phyloP scores from a whole-genome alignment of 441 rosid species.

The Aquilaria agallochum region DNA sequence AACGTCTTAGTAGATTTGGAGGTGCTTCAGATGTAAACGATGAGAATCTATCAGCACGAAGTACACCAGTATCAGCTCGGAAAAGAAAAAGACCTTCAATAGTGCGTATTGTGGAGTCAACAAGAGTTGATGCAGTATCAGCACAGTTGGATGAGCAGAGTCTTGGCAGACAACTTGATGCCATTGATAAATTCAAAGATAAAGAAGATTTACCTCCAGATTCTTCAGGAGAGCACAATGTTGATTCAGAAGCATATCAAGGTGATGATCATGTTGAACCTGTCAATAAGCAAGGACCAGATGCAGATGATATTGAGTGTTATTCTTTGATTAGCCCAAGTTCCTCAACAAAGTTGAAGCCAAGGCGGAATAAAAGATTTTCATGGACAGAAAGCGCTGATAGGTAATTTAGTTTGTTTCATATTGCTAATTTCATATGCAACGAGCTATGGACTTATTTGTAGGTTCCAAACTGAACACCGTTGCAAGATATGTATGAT shows the following conservation, averaged over 20 bases:
- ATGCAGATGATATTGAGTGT: conserved; percentile 43
- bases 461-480: no score
- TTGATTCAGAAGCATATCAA: conserved; percentile 23
- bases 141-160: conserved; percentile 21
- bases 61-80: conserved; percentile 31
- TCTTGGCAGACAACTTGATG: conserved; percentile 19
- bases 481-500: no score
- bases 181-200: conserved; percentile 28
- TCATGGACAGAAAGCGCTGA: conserved; percentile 89
- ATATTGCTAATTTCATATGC: no score
- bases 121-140: conserved; percentile 34
- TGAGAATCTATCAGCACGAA: conserved; percentile 24
- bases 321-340: conserved; percentile 36
- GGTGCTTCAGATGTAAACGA: conserved; percentile 32
- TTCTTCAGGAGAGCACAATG: conserved; percentile 32
- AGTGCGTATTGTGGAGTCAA: conserved; percentile 28
- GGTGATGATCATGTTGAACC: conserved; percentile 36
- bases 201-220: conserved; percentile 22
- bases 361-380: conserved; percentile 54
- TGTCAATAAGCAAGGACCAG: conserved; percentile 31
- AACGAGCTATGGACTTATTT: no score
- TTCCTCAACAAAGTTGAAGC: conserved; percentile 45
- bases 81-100: conserved; percentile 54
- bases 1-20: conserved; percentile 38
- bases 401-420: conserved; percentile 40